Evolutionary conservation across 805 yeast genomes (phyloP), one percentile per base, ranked within the genome.

Genomic region (Nakazawaea pomicola): DNA sequence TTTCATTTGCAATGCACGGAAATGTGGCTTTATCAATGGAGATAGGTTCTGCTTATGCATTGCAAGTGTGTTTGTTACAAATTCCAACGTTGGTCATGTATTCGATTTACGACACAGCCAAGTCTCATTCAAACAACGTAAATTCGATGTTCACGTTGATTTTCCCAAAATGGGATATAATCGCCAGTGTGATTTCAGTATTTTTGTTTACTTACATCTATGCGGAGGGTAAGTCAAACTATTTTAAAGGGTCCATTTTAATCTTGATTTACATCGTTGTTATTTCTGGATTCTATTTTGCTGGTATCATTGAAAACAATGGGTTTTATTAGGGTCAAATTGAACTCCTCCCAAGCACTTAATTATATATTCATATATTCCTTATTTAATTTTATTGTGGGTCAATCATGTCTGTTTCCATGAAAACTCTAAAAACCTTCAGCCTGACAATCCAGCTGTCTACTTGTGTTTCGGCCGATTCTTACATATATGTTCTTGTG

Each of bases 11-110:
- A 0, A 78, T 88, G 51, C 80, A 91, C 51, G 99, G 99, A 1
- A 93, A 93, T 51, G 96, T 93, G 41, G 96, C 99, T 0, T 67
- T 93, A 34, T 86, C 96, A 2, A 86, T 93, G 95, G 99, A 93
- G 58, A 93, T 93, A 60, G 99, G 99, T 46, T 81, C 95, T 47
- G 99, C 99, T 0, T 93, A 93, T 58, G 99, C 96, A 0, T 69
- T 93, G 45, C 99, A 93, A 60, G 99, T 93, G 12, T 91, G 96
- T 51, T 67, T 93, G 44, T 70, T 93, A 49, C 99, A 93, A 58
- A 86, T 93, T 35, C 99, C 99, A 1, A 80, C 93, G 2, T 72
- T 93, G 56, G 95, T 89, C 9, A 56, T 91, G 10, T 88, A 75
- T 56, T 83, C 96, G 2, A 72, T 83, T 43, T 68, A 64, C 62